Base-by-base conservation (phyloP, 768 basidiomycete species). In the Macrolepiota dolichaula region DNA sequence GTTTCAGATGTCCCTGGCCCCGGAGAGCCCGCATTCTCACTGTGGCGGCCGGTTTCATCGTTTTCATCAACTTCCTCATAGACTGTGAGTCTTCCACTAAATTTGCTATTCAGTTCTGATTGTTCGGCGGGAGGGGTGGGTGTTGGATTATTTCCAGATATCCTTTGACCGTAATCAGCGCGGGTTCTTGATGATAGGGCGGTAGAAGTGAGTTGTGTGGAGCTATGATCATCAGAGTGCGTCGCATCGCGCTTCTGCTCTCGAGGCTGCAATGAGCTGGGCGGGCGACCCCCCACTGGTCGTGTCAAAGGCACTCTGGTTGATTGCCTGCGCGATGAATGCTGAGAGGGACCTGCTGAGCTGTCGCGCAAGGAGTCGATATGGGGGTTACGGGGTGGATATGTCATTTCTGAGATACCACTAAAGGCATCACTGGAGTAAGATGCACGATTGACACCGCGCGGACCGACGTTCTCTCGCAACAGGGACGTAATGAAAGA, bases 401-500 rank as follows among this genome's bases (percentile, higher is more conserved):
- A 84, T 2, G 82, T 82, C 75, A 82, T 78, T 68, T 85, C 83
- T 1, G 83, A 84, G 60, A 81, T 75, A 27, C 78, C 77, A 66
- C 81, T 82, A 55, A 79, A 61, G n/a, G 78, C 77, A 65, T 77
- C 76, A 64, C 79, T 80, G 29, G 69, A 63, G 59, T 64, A 68
- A 13, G 76, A 78, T 32, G 66, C 63, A 15, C 74, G 73, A 27
- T 71, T 69, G 25, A 67, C 67, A 42, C 55, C 66, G 36, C 70
- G 68, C 32, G 66, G 63, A 25, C 73, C 69, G 49, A 71, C 70
- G 64, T 76, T 77, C 63, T 84, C 79, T 64, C 75, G 78, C 13
- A 87, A 76, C 15, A 86, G 72, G 6, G 77, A 77, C 17, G 85
- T 86, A 62, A 87, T 87, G 69, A 87, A 82, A 1, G 84, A 81